Percentiles rank a stretch among this genome's conserved stretches.
Evolutionary conservation across 352 stramenopile genomes (phyloP).

Genomic region (Phytopythium aichiense): DNA sequence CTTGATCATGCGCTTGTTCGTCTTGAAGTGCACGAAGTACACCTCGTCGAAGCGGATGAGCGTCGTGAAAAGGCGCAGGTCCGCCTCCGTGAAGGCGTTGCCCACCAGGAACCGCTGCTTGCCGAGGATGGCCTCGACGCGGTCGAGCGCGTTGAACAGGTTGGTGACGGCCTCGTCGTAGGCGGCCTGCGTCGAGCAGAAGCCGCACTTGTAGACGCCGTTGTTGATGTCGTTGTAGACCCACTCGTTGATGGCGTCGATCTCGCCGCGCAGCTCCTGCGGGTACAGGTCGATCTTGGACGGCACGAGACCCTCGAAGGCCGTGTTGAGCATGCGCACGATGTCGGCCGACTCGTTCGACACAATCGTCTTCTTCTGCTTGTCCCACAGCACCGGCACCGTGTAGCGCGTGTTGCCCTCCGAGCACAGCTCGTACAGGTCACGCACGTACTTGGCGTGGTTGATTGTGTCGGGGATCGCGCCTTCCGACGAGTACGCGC

Average conservation of each 20-base stretch:
- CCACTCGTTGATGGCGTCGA: slow-evolving; percentile 91
- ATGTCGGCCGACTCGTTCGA: slow-evolving; percentile 95
- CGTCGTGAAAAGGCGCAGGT: slow-evolving; percentile 79
- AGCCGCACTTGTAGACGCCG: slow-evolving; percentile 91
- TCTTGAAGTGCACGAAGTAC: slow-evolving; percentile 87
- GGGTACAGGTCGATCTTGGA: slow-evolving; percentile 81
- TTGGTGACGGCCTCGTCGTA: slow-evolving; percentile 83
- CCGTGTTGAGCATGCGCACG: slow-evolving; percentile 89
- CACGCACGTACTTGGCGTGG: slow-evolving; percentile 54
- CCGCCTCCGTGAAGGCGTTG: slow-evolving; percentile 68
- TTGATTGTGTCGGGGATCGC: slow-evolving; percentile 66
- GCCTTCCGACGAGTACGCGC: slow-evolving; percentile 65
- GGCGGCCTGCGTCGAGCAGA: slow-evolving; percentile 82
- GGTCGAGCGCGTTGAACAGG: slow-evolving; percentile 68
- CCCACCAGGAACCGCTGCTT: slow-evolving; percentile 65
- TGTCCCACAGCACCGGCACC: slow-evolving; percentile 91
- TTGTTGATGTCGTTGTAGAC: slow-evolving; percentile 93
- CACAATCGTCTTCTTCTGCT: slow-evolving; percentile 88
- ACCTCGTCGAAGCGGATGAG: slow-evolving; percentile 82
- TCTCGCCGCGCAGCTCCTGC: slow-evolving; percentile 61
- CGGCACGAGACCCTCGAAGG: slow-evolving; percentile 69
- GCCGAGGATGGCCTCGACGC: slow-evolving; percentile 60
- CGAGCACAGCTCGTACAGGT: slow-evolving; percentile 82
- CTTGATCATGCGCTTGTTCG: slow-evolving; percentile 85
- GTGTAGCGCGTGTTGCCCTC: slow-evolving; percentile 79